These are phyloP conservation scores for Aspergillus ellipticus DNA, from an alignment of 495 filamentous ascomycete species.

Conservation along the genomic window DNA sequence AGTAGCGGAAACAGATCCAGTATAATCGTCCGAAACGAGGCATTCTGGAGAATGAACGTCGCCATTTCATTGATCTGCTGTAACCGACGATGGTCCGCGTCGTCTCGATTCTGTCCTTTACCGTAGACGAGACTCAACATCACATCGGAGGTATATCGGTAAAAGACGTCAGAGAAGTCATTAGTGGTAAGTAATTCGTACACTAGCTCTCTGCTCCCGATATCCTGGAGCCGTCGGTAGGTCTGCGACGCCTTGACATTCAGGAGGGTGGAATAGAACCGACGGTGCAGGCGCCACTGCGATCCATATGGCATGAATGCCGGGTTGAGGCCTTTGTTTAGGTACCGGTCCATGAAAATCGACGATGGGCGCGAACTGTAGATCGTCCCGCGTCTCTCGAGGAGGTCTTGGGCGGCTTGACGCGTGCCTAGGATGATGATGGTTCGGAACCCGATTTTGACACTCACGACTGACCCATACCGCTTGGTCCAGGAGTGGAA, in stretches of 20 bases:
- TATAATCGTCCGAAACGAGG: constrained; percentile 10
- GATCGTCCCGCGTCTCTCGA: constrained; percentile 14
- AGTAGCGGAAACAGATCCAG: constrained; percentile 28
- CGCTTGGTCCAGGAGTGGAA: constrained; percentile 19
- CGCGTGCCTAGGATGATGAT: constrained; percentile 20
- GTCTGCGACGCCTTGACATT: constrained; percentile 28
- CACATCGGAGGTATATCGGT: constrained; percentile 19
- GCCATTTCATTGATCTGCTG: constrained; percentile 18
- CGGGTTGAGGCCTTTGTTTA: constrained; percentile 23
- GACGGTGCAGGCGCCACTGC: constrained; percentile 37
- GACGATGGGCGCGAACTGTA: constrained; percentile 22
- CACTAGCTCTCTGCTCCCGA: constrained; percentile 27
- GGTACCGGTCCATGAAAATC: constrained; percentile 10
- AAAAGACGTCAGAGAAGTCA: constrained; percentile 16
- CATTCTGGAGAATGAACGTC: constrained; percentile 5
- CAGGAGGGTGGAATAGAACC: constrained; percentile 21
- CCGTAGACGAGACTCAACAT: constrained; percentile 26
- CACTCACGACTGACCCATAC: constrained; percentile 23
- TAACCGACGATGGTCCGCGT: constrained; percentile 9
- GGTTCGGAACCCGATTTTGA: constrained; percentile 4
- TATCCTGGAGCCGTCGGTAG: constrained; percentile 35
- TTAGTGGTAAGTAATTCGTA: constrained; percentile 13
- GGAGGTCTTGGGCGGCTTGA: constrained; percentile 16
- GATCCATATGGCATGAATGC: constrained; percentile 41
- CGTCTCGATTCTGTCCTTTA: constrained; percentile 4